These are phyloP conservation scores for Seminavis robusta DNA, from an alignment of 108 stramenopile species.

Conservation along the genomic window DNA sequence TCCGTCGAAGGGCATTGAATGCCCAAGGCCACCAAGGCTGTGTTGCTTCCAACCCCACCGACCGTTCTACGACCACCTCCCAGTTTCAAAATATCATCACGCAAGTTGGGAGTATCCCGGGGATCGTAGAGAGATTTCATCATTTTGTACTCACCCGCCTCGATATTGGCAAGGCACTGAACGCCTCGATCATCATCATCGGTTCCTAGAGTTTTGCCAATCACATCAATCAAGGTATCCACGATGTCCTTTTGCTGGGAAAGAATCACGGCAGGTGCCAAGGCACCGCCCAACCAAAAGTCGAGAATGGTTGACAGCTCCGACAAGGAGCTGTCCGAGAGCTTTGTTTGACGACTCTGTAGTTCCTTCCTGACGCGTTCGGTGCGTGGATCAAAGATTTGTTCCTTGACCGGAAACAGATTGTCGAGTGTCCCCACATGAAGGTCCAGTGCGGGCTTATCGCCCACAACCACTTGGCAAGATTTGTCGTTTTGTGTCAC, in stretches of 20 bases:
- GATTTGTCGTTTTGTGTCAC: neutral
- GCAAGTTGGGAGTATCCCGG: constrained; percentile 52
- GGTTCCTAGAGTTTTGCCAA: constrained; percentile 12
- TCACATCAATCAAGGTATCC: constrained; percentile 12
- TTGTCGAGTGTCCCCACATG: constrained; percentile 21
- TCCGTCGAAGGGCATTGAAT: constrained; percentile 29
- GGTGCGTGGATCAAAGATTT: constrained; percentile 18
- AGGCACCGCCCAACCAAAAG: constrained; percentile 41
- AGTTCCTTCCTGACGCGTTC: constrained; percentile 10
- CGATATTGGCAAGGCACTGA: constrained; percentile 18
- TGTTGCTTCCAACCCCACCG: no score
- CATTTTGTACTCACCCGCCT: constrained; percentile 51
- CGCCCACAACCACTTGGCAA: constrained; percentile 11
- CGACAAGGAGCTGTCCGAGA: neutral
- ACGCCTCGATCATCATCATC: constrained; percentile 20
- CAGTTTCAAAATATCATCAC: constrained; percentile 53
- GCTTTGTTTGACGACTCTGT: neutral
- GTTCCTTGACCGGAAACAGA: constrained; percentile 19
- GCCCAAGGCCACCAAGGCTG: constrained; percentile 35
- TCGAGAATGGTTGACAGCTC: constrained; percentile 50
- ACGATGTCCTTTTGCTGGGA: constrained; percentile 18
- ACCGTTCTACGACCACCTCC: no score
- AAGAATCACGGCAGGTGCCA: constrained; percentile 60
- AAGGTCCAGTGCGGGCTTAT: constrained; percentile 12
- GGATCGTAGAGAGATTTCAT: constrained; percentile 61